Conservation (phyloP, 164 flowering plant species). For the Stephania cephalantha region DNA sequence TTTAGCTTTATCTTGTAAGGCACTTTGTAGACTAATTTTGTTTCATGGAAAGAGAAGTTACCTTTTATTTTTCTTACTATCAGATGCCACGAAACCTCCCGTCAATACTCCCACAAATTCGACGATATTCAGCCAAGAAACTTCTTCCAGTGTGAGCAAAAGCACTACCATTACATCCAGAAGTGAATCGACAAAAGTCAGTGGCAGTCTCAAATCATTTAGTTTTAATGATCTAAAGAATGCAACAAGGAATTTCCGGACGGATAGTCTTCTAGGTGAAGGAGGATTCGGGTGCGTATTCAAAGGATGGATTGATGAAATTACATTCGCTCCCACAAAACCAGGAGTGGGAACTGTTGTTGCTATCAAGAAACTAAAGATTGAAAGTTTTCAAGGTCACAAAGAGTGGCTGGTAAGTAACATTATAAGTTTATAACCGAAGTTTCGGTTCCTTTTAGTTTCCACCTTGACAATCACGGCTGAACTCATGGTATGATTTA, state of each 20-base stretch:
- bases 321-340: conserved; percentile 46
- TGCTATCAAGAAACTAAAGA: conserved; percentile 65
- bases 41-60: no score
- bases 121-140: conserved; percentile 13
- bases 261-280: conserved; percentile 69
- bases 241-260: conserved; percentile 65
- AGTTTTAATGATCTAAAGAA: conserved; percentile 64
- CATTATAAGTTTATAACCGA: neutral
- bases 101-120: conserved; percentile 14
- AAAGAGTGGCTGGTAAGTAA: conserved; percentile 82
- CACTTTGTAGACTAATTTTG: no score
- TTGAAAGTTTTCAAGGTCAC: conserved; percentile 78
- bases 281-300: conserved; percentile 89
- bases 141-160: conserved; percentile 9
- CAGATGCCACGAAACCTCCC: conserved; percentile 22
- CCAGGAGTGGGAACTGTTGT: conserved; percentile 67
- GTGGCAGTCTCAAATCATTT: conserved; percentile 43
- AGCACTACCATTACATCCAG: conserved; percentile 13
- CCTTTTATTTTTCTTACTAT: neutral
- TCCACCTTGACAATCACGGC: neutral
- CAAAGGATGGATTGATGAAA: conserved; percentile 82
- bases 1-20: no score
- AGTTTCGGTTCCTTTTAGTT: neutral
- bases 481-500: conserved; percentile 7
- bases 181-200: conserved; percentile 16